Conservation (phyloP, 805 yeast species). For the Schizosaccharomyces cryophilus region DNA sequence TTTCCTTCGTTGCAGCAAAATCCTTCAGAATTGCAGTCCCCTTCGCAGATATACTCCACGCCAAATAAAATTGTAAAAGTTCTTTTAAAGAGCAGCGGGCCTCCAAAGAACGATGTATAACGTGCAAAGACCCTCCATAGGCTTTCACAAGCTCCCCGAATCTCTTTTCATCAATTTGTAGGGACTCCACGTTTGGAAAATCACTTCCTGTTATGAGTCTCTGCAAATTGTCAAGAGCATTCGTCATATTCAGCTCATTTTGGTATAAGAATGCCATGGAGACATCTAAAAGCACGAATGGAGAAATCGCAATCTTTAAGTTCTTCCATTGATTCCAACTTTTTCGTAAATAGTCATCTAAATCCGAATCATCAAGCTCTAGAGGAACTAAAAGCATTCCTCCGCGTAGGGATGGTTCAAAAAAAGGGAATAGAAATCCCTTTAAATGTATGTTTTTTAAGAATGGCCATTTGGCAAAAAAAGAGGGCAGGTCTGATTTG, state of each 20-base stretch:
- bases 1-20: too few relatives aligned
- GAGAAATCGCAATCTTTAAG: background rate
- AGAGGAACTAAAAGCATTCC: background rate
- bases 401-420: background rate
- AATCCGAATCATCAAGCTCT: background rate
- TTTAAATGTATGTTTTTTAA: background rate
- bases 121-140: too few relatives aligned
- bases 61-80: too few relatives aligned
- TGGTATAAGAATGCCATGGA: background rate
- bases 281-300: background rate
- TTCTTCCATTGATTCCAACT: background rate
- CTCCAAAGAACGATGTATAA: too few relatives aligned
- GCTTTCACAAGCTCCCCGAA: too few relatives aligned
- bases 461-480: background rate
- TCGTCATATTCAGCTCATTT: background rate
- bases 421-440: background rate
- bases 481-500: background rate
- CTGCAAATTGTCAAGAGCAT: too few relatives aligned
- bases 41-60: too few relatives aligned
- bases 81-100: too few relatives aligned
- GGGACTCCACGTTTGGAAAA: too few relatives aligned
- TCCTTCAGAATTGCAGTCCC: too few relatives aligned
- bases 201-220: too few relatives aligned
- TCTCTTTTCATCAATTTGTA: too few relatives aligned
- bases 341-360: background rate